These are phyloP conservation scores for Tolypocladium tropicale DNA, from an alignment of 2,329 filamentous ascomycete species.

Conservation along the genomic window DNA sequence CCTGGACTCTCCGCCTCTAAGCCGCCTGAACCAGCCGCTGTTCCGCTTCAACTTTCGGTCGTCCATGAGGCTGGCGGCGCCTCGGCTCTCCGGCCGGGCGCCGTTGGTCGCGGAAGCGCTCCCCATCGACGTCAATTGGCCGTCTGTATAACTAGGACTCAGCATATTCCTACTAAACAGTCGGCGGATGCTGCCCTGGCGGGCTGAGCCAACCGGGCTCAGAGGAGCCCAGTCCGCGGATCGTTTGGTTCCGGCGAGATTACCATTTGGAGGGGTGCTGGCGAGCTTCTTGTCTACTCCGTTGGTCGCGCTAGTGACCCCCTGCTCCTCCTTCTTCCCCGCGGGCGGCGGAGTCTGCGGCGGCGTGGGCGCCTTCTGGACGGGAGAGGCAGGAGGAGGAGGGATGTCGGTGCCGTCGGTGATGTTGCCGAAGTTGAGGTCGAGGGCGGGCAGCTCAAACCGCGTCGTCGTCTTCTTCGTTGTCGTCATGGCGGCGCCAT, in stretches of 20 bases:
- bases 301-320: constrained; percentile 7
- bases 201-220: constrained; percentile 41
- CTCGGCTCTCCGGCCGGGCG: constrained; percentile 39
- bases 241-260: constrained; percentile 35
- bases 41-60: constrained; percentile 44
- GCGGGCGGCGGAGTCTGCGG: constrained; percentile 23
- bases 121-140: constrained; percentile 31
- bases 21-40: constrained; percentile 49
- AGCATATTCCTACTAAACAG: constrained; percentile 46
- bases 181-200: constrained; percentile 45
- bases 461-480: constrained; percentile 11
- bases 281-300: constrained; percentile 3
- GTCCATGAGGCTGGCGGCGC: constrained; percentile 36
- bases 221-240: constrained; percentile 38
- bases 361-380: constrained; percentile 35
- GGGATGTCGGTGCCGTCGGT: constrained; percentile 53
- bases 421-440: constrained; percentile 48
- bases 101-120: constrained; percentile 19
- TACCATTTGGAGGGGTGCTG: constrained; percentile 27
- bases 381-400: constrained; percentile 44
- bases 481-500: constrained; percentile 11
- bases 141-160: constrained; percentile 42
- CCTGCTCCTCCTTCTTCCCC: constrained; percentile 12
- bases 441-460: constrained; percentile 48
- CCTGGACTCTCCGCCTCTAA: constrained; percentile 29